phyloP scores from a whole-genome alignment of 345 rosid genomes.

The Pugionium dolabratum region DNA sequence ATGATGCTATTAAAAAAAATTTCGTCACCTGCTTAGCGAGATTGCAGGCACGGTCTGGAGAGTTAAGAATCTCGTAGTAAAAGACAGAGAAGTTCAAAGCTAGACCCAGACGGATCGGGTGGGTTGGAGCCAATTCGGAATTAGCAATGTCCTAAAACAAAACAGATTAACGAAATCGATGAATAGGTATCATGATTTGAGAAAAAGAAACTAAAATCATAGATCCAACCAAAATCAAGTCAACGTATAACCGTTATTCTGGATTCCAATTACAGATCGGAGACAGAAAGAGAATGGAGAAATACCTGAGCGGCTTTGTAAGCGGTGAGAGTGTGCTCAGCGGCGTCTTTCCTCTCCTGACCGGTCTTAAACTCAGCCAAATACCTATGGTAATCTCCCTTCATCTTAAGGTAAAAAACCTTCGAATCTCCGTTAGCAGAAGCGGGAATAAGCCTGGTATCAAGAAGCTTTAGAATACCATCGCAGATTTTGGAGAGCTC shows the following conservation, averaged over 20 bases:
- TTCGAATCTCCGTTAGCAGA: constrained; percentile 75
- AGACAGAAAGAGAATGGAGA: background rate
- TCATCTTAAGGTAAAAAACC: constrained; percentile 89
- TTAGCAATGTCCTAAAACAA: too few relatives aligned
- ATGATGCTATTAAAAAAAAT: too few relatives aligned
- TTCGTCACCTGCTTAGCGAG: constrained; percentile 66
- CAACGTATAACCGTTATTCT: background rate
- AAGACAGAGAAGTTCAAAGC: too few relatives aligned
- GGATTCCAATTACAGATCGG: constrained; percentile 5
- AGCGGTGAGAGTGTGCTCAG: constrained; percentile 78
- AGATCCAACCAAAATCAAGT: constrained; percentile 13
- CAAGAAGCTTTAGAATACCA: constrained; percentile 81
- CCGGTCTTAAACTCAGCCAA: constrained; percentile 62
- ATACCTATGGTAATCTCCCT: constrained; percentile 86
- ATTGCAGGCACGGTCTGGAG: constrained; percentile 88
- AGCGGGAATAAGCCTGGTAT: constrained; percentile 65
- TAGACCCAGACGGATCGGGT: too few relatives aligned
- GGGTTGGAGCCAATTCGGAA: too few relatives aligned
- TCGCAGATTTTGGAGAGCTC: constrained; percentile 76
- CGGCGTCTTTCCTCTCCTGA: constrained; percentile 71
- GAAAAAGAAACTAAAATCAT: too few relatives aligned
- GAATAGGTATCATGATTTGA: too few relatives aligned
- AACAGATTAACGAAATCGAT: too few relatives aligned
- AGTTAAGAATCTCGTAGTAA: constrained; percentile 40
- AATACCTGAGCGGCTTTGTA: constrained; percentile 83